Evolutionary conservation across 805 yeast species (phyloP), one percentile per base, ranked within the genome.

Genomic region (Komagataella populi): DNA sequence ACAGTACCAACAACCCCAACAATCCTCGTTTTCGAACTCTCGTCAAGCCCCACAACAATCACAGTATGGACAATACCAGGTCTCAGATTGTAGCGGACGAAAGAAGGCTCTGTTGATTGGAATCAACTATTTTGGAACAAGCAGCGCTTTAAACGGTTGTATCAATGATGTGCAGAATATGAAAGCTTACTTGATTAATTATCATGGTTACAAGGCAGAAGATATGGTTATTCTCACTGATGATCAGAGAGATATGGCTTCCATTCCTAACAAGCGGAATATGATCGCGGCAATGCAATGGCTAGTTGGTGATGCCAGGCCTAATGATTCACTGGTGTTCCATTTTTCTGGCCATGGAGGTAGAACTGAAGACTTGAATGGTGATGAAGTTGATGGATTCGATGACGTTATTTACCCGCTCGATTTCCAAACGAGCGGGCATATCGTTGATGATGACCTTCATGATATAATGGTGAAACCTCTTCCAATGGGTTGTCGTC

Each of bases 311-410:
- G 81, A 71, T 54, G 90, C 89, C 1, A 72, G 68, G 57, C 83
- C 88, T n/a, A 82, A 84, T 59, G 91, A 84, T 64, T 77, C 87
- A 17, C 66, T 83, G 51, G 78, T 84, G 58, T 77, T 84, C 71
- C 91, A 84, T 62, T 83, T 80, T 61, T 81, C 88, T 1, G 88
- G 91, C 12, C 93, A 84, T 61, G 93, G 93, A 23, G 85, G 88
- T 1, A 83, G 80, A 58, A 73, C 78, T 2, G 61, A 67, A 49
- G 90, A 84, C 59, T 58, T 66, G 39, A 78, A 81, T 59, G 88
- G 88, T 22, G 93, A 84, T 60, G 91, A 84, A 59, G 86, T 75
- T 17, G 85, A 81, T 58, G 88, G 88, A 0, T 73, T 69, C 59
- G 90, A 84, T 63, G 87, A 83, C 60, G 80, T 79, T 4, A 80